phyloP scores from a whole-genome alignment of 202 grass and related monocot genomes.

The Panicum hallii region DNA sequence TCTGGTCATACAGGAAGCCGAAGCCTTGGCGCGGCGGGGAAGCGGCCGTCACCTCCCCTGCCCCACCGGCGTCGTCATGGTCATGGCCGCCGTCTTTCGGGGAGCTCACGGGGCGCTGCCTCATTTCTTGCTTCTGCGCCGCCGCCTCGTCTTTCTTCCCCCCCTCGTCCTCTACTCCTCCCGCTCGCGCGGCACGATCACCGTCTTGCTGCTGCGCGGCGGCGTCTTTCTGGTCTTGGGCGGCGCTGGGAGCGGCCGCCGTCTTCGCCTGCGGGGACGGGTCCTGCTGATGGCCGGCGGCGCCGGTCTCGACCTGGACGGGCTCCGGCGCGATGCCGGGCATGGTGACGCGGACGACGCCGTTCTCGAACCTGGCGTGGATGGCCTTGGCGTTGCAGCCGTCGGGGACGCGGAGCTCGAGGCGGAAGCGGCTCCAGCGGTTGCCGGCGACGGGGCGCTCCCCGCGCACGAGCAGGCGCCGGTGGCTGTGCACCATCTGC shows the following conservation, averaged over 20 bases:
- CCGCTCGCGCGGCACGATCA: neutral
- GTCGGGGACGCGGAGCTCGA: constrained; percentile 57
- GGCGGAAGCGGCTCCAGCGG: constrained; percentile 71
- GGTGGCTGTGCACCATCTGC: constrained; percentile 54
- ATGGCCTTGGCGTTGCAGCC: constrained; percentile 58
- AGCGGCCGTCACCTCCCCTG: neutral
- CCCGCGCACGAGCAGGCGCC: constrained; percentile 60
- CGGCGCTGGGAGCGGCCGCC: neutral
- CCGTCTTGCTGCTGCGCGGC: neutral
- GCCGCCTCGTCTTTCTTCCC: neutral
- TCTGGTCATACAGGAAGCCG: constrained; percentile 20
- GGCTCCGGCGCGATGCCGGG: constrained; percentile 33
- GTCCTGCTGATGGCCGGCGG: neutral
- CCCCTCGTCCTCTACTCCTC: neutral
- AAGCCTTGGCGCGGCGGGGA: constrained; percentile 21
- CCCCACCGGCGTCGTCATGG: neutral
- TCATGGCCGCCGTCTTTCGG: neutral
- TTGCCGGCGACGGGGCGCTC: constrained; percentile 52
- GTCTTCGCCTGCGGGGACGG: neutral
- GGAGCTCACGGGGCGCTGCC: neutral
- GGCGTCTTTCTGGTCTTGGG: neutral
- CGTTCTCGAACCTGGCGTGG: constrained; percentile 63
- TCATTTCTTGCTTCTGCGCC: neutral
- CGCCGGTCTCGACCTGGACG: neutral
- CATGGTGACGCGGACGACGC: constrained; percentile 56